These are phyloP conservation scores for Nepenthes mirabilis DNA, from an alignment of 148 eudicot species.

Conservation along the genomic window DNA sequence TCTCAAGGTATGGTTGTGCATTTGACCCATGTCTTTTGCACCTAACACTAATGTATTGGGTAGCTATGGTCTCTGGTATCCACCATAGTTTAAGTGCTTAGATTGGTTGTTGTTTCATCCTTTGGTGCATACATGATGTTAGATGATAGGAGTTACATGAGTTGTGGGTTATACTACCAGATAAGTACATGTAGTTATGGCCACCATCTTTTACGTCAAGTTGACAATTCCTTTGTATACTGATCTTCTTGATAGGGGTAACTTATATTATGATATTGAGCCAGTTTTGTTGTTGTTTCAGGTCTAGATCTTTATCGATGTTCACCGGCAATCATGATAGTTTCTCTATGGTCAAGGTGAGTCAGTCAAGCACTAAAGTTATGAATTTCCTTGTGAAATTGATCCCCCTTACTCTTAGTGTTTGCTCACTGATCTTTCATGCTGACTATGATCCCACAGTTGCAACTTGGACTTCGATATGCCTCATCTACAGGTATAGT, in stretches of 20 bases:
- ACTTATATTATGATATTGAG: slow-evolving; percentile 2
- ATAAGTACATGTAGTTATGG: no score
- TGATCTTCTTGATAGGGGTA: background rate
- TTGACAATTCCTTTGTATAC: slow-evolving; percentile 2
- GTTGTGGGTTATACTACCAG: no score
- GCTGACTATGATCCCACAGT: slow-evolving; percentile 20
- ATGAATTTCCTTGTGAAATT: slow-evolving; percentile 2
- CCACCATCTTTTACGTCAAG: background rate
- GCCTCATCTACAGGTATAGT: slow-evolving; percentile 59
- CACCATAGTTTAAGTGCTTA: no score
- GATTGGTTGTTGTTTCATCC: no score
- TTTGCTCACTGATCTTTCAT: slow-evolving; percentile 6
- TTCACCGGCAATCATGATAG: slow-evolving; percentile 18
- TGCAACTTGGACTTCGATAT: slow-evolving; percentile 34
- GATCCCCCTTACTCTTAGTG: background rate
- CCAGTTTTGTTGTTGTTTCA: slow-evolving; percentile 15
- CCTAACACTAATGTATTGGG: no score
- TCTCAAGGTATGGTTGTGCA: no score
- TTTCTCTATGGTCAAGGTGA: slow-evolving; percentile 47
- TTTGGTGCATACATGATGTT: no score
- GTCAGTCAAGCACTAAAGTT: slow-evolving; percentile 7
- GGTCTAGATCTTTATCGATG: slow-evolving; percentile 26
- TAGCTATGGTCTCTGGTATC: no score
- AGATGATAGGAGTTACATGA: no score
- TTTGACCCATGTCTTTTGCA: no score